These are phyloP conservation scores for Apiospora arundinis DNA, from an alignment of 2,329 filamentous ascomycete genomes.

Conservation along the genomic window DNA sequence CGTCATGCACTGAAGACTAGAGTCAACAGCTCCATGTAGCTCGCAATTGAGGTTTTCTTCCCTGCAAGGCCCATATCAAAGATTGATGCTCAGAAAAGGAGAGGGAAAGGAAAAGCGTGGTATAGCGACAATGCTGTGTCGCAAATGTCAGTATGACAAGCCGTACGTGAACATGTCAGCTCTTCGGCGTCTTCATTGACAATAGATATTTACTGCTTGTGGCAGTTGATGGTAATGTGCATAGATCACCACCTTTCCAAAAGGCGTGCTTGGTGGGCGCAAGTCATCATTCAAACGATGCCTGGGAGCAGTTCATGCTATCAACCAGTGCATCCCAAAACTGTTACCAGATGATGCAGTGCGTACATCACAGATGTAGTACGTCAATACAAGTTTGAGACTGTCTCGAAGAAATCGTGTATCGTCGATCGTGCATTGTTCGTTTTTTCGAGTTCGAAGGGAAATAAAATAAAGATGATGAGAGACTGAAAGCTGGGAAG, in stretches of 20 bases:
- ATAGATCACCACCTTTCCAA: background rate
- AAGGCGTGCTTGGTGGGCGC: background rate
- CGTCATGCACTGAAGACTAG: constrained; percentile 38
- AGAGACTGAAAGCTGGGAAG: background rate
- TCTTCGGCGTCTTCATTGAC: background rate
- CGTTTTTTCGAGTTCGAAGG: background rate
- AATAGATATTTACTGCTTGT: background rate
- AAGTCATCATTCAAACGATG: background rate
- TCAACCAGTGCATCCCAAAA: background rate
- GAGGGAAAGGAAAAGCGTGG: background rate
- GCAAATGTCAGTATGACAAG: background rate
- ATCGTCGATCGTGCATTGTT: background rate
- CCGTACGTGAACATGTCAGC: constrained; percentile 3
- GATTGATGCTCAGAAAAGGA: background rate
- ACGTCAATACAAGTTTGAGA: background rate
- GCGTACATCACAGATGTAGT: background rate
- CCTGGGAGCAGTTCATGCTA: background rate
- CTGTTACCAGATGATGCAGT: background rate
- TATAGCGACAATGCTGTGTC: background rate
- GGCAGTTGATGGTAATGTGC: background rate
- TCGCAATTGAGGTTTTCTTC: constrained; percentile 33
- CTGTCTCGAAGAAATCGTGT: background rate
- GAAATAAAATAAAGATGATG: background rate
- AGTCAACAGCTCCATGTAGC: constrained; percentile 34
- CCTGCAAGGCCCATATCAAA: constrained; percentile 23